These are phyloP conservation scores for Wallacemonas sp. DNA, from an alignment of 208 protist species.

Conservation along the genomic window DNA sequence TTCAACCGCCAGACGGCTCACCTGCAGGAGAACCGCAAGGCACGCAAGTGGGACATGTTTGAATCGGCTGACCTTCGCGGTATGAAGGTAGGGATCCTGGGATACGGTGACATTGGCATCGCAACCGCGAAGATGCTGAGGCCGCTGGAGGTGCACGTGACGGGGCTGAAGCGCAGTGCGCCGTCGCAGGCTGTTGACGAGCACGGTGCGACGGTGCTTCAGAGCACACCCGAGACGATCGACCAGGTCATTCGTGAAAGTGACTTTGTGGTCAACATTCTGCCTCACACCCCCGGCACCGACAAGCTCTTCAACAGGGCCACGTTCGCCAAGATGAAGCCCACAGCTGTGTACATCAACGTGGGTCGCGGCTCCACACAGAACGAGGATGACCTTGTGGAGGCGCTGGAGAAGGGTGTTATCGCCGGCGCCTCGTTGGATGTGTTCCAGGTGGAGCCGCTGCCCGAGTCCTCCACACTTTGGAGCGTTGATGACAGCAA, in stretches of 20 bases:
- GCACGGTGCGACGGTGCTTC: slow-evolving; percentile 35
- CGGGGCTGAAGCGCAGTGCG: slow-evolving; percentile 39
- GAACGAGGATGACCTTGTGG: slow-evolving; percentile 49
- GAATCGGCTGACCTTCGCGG: slow-evolving; percentile 45
- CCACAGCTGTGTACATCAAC: slow-evolving; percentile 70
- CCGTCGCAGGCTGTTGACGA: slow-evolving; percentile 30
- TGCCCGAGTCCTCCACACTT: slow-evolving; percentile 43
- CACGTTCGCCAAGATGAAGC: slow-evolving; percentile 67
- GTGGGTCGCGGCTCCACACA: slow-evolving; percentile 65
- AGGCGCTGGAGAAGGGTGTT: slow-evolving; percentile 39
- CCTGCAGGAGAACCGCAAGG: slow-evolving; percentile 38
- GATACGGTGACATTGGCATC: slow-evolving; percentile 77
- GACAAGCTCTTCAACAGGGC: slow-evolving; percentile 56
- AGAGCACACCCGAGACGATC: slow-evolving; percentile 19
- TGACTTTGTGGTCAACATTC: slow-evolving; percentile 73
- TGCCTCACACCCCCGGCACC: slow-evolving; percentile 61
- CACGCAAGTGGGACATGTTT: slow-evolving; percentile 59
- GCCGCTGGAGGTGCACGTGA: slow-evolving; percentile 50
- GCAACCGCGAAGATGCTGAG: slow-evolving; percentile 33
- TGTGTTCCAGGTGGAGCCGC: slow-evolving; percentile 75
- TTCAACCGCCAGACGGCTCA: slow-evolving; percentile 66
- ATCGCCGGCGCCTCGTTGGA: slow-evolving; percentile 73
- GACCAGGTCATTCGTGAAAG: slow-evolving; percentile 53
- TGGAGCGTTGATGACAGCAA: slow-evolving; percentile 59
- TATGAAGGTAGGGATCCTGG: slow-evolving; percentile 69